Evolutionary conservation across 768 basidiomycete species (phyloP).

Genomic region (Rhizopogon roseolus): DNA sequence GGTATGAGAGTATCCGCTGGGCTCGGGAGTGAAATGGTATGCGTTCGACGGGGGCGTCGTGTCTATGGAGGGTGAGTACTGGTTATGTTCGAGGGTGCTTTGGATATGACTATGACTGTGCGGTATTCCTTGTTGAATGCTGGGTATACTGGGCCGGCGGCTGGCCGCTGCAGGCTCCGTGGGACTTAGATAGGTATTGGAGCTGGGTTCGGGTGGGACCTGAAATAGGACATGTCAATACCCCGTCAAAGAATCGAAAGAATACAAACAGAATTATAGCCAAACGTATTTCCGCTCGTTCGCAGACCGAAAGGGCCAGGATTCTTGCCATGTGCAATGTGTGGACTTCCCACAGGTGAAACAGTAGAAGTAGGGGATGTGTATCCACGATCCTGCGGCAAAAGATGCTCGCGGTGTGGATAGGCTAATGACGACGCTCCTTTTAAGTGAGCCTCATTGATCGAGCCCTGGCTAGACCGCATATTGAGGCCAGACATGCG

Average conservation of each 20-base stretch:
- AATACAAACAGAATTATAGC: conserved; percentile 16
- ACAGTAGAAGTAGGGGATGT: conserved; percentile 42
- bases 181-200: conserved; percentile 17
- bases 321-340: conserved; percentile 19
- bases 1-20: conserved; percentile 8
- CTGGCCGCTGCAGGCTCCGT: conserved; percentile 14
- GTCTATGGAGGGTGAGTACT: conserved; percentile 11
- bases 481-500: conserved; percentile 26
- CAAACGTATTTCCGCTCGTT: conserved; percentile 19
- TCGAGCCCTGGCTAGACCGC: conserved; percentile 29
- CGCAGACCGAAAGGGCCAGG: conserved; percentile 16
- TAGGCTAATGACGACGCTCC: conserved; percentile 14
- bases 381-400: conserved; percentile 28
- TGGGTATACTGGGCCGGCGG: conserved; percentile 20
- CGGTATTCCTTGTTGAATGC: conserved; percentile 12
- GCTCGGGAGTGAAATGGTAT: conserved; percentile 3
- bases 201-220: conserved; percentile 2
- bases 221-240: not conserved
- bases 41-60: conserved; percentile 14
- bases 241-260: not conserved
- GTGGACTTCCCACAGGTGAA: conserved; percentile 35
- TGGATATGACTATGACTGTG: conserved; percentile 22
- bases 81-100: conserved; percentile 9
- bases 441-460: conserved; percentile 24
- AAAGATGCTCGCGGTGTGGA: conserved; percentile 19